Evolutionary conservation across 2,329 filamentous ascomycete species (phyloP).

Genomic region (Lachnellula occidentalis): DNA sequence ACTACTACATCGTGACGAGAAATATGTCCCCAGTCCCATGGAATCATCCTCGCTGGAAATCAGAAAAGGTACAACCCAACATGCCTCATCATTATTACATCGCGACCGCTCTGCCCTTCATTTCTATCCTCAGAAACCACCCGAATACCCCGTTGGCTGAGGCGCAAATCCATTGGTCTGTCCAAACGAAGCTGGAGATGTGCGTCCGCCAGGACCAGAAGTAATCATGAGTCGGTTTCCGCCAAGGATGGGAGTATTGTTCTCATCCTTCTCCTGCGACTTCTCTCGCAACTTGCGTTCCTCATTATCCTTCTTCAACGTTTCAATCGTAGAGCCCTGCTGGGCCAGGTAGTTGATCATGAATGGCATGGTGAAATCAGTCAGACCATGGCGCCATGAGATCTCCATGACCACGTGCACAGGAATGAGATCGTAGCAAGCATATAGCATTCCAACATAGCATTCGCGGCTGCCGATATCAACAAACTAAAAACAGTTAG

Average conservation of each 20-base stretch:
- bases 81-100: constrained; percentile 31
- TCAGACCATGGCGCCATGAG: constrained; percentile 91
- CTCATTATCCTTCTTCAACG: constrained; percentile 92
- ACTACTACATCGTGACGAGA: constrained; percentile 28
- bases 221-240: constrained; percentile 91
- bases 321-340: constrained; percentile 78
- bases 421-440: constrained; percentile 95
- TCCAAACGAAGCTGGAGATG: constrained; percentile 58
- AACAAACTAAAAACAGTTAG: constrained; percentile 65
- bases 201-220: constrained; percentile 62
- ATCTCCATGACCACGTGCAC: constrained; percentile 91
- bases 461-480: constrained; percentile 98
- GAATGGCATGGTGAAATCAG: constrained; percentile 98
- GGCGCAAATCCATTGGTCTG: constrained; percentile 86
- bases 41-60: constrained; percentile 20
- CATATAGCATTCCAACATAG: constrained; percentile 99
- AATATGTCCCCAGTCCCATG: constrained; percentile 20
- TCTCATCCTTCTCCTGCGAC: constrained; percentile 76
- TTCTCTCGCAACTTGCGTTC: constrained; percentile 75
- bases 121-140: constrained; percentile 40
- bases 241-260: constrained; percentile 89
- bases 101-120: constrained; percentile 4
- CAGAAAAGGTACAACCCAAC: constrained; percentile 24
- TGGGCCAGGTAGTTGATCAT: constrained; percentile 98
- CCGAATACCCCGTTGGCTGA: constrained; percentile 72